Evolutionary conservation across 352 stramenopile species (phyloP).

Genomic region (Globisporangium uncinulatum): DNA sequence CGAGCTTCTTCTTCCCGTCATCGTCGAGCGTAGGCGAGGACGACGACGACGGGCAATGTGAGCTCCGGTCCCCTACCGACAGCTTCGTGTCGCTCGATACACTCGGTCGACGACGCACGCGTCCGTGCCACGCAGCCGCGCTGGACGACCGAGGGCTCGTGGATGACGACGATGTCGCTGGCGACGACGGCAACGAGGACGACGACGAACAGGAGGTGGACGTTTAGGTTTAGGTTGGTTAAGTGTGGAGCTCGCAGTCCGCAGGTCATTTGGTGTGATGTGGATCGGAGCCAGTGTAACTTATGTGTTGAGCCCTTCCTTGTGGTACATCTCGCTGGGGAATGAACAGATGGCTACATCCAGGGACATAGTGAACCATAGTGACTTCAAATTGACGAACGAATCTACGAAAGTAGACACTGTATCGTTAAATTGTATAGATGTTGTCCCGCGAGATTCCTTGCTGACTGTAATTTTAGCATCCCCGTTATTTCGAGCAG

Average conservation of each 20-base stretch:
- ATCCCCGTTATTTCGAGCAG: neutral
- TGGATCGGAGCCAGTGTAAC: neutral
- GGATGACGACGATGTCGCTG: conserved; percentile 1
- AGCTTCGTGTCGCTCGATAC: conserved; percentile 38
- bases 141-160: conserved; percentile 5
- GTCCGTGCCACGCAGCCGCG: conserved; percentile 9
- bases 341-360: too few species aligned
- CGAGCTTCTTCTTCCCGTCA: conserved; percentile 27
- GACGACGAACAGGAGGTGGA: conserved; percentile 15
- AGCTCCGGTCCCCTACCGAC: conserved; percentile 20
- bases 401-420: too few species aligned
- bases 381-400: too few species aligned
- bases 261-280: neutral
- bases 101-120: conserved; percentile 13
- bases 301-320: conserved; percentile 3
- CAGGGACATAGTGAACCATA: too few species aligned
- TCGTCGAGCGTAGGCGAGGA: conserved; percentile 8
- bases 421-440: neutral
- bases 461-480: conserved; percentile 7
- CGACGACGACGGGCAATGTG: conserved; percentile 1
- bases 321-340: too few species aligned
- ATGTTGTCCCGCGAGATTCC: neutral
- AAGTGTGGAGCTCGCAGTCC: too few species aligned
- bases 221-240: conserved; percentile 2
- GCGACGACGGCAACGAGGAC: conserved; percentile 7